phyloP scores from a whole-genome alignment of 2,329 filamentous ascomycete genomes.

The Stromatinia cepivora region DNA sequence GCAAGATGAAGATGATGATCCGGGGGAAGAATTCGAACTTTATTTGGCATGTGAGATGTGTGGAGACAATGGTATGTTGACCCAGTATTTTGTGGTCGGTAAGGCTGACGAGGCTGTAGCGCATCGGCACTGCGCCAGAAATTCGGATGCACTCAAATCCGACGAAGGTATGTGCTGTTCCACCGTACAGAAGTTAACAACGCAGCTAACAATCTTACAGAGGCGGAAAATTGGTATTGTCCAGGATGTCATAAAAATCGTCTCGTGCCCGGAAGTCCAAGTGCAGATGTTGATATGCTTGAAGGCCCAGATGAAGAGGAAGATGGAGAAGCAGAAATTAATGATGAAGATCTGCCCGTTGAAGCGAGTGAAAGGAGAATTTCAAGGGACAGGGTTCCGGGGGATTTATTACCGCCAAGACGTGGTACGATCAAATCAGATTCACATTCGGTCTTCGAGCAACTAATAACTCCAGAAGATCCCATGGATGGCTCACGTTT shows the following conservation, averaged over 20 bases:
- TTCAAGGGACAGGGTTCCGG: constrained; percentile 65
- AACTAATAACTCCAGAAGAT: constrained; percentile 69
- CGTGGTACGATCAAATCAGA: constrained; percentile 64
- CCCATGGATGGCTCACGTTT: constrained; percentile 74
- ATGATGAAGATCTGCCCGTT: constrained; percentile 15
- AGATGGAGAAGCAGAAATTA: constrained; percentile 18
- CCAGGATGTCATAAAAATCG: constrained; percentile 51
- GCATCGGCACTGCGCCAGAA: constrained; percentile 85
- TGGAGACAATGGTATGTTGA: constrained; percentile 74
- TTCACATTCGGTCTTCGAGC: constrained; percentile 77
- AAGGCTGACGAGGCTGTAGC: constrained; percentile 60
- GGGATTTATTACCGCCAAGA: constrained; percentile 70
- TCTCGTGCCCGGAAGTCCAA: constrained; percentile 44
- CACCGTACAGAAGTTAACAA: background rate
- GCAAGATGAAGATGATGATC: constrained; percentile 79
- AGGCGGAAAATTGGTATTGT: constrained; percentile 62
- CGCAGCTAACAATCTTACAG: constrained; percentile 41
- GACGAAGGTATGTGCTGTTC: constrained; percentile 57
- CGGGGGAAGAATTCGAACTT: constrained; percentile 76
- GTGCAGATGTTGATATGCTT: constrained; percentile 26
- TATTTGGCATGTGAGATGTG: constrained; percentile 77
- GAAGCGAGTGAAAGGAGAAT: constrained; percentile 49
- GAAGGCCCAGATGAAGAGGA: constrained; percentile 24
- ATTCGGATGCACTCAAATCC: constrained; percentile 61
- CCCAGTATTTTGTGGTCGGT: constrained; percentile 30